Conservation (phyloP, 2,329 filamentous ascomycete species). For the Remersonia thermophila region DNA sequence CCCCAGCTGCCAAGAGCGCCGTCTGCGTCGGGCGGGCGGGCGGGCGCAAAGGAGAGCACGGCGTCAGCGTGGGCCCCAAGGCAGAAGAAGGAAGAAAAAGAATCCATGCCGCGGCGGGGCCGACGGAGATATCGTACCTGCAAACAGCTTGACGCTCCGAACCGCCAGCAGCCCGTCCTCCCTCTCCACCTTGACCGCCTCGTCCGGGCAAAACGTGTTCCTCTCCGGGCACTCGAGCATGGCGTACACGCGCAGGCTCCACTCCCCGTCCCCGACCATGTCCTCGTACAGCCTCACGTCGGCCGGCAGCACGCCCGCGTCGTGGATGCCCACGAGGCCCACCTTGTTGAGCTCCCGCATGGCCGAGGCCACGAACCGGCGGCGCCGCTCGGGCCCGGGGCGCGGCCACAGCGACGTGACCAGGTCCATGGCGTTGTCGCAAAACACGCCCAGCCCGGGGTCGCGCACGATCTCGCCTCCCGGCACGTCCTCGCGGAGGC, state of each 20-base stretch:
- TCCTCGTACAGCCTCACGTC: constrained; percentile 43
- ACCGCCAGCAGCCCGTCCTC: constrained; percentile 41
- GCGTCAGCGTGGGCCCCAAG: not conserved
- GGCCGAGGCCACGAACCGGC: constrained; percentile 43
- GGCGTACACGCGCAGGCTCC: constrained; percentile 52
- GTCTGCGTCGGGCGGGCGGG: constrained; percentile 38
- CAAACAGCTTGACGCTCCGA: constrained; percentile 57
- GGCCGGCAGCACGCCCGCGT: constrained; percentile 48
- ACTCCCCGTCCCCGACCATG: constrained; percentile 31
- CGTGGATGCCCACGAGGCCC: constrained; percentile 57
- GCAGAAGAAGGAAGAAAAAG: no score
- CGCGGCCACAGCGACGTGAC: constrained; percentile 45
- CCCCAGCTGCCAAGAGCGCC: constrained; percentile 61
- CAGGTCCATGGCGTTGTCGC: constrained; percentile 59
- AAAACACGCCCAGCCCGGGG: constrained; percentile 56
- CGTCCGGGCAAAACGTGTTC: constrained; percentile 48
- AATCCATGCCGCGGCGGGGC: no score
- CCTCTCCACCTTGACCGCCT: constrained; percentile 31
- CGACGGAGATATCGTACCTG: constrained; percentile 32
- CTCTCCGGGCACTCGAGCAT: constrained; percentile 55
- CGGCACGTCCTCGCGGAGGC: constrained; percentile 33
- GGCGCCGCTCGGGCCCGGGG: constrained; percentile 40
- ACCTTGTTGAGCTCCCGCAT: constrained; percentile 51
- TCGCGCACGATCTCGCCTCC: constrained; percentile 51
- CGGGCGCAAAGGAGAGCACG: no score